A percentile compares a stretch with the other conserved stretches of the same genome.
Conservation (phyloP, 169 alveolate genomes). For the Eimeria sp. region DNA sequence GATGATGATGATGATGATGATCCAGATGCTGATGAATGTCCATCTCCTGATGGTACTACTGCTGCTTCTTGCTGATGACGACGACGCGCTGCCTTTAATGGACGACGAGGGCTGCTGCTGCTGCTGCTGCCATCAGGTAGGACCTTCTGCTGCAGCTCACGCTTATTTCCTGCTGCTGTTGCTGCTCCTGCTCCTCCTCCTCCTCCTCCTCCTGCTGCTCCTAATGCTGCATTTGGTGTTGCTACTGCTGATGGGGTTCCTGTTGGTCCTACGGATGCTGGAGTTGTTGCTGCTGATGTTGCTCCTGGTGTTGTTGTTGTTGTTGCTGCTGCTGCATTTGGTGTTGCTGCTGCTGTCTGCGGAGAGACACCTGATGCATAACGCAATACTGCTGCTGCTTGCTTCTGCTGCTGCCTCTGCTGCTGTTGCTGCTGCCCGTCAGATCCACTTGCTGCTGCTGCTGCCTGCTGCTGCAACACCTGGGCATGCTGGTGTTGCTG, state of each 20-base stretch:
- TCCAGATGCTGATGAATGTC: too few relatives aligned
- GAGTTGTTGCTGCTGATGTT: not conserved
- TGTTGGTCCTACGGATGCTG: not conserved
- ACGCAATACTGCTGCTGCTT: not conserved
- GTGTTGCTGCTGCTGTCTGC: not conserved
- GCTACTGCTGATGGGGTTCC: not conserved
- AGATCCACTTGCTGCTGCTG: not conserved
- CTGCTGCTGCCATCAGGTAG: not conserved
- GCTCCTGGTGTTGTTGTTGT: too few relatives aligned
- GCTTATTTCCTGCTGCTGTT: not conserved
- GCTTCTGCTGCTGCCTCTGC: not conserved
- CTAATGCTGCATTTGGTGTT: not conserved
- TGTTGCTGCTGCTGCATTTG: constrained; percentile 8
- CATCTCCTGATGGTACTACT: not conserved
- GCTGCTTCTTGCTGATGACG: too few relatives aligned
- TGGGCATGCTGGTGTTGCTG: not conserved
- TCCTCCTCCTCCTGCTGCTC: not conserved
- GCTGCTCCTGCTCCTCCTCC: not conserved
- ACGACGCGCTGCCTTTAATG: too few relatives aligned
- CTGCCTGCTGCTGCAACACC: constrained; percentile 20
- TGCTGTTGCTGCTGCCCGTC: not conserved
- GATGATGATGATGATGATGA: too few relatives aligned
- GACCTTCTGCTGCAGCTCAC: constrained; percentile 1
- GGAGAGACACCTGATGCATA: not conserved
- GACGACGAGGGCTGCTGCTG: too few relatives aligned